Evolutionary conservation across 345 rosid genomes (phyloP), one percentile per base, ranked within the genome.

Genomic region (Citrus hindsii): DNA sequence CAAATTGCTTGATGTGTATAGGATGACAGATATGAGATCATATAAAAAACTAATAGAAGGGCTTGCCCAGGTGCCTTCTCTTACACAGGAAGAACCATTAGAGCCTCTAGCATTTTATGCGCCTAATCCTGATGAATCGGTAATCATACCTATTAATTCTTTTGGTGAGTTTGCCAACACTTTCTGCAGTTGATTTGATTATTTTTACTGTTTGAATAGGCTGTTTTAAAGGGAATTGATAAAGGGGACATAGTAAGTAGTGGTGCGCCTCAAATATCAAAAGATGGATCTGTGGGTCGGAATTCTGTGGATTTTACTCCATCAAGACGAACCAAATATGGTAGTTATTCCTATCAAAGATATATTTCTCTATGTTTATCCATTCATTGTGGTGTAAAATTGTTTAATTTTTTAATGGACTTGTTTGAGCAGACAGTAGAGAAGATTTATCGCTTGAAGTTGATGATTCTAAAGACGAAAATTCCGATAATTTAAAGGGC

Each of bases 51-150:
- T 86, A 46, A 74, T 85, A 64, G 91, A 86, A 79, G 92, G 89
- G 70, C 84, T 93, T 82, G 82, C 85, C 7, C 88, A 84, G 73
- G 92, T 94, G 68, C 93, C 93, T 75, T 84, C 91, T 60, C 98
- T 97, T 67, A 89, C 95, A 30, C 86, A 83, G 83, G 91, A 94
- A 82, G 92, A 90, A 61, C 84, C 88, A 33, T 65, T 81, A 13
- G 99, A 93, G 80, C 99, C 98, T 68, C 81, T 94, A 48, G 98
- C 98, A 61, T 85, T 97, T 28, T 87, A 89, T 76, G 84, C 90
- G 12, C 98, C 93, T 64, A 88, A 77, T 88, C 33, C 88, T 40
- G 98, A 94, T 56, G 99, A 96, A 88, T 76, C 84, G 98, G 98
- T 96, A 85, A 84, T 66, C 60, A 14, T 62, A 21, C 55, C 28